Conservation (phyloP, 768 basidiomycete species). For the Pholiota molesta region DNA sequence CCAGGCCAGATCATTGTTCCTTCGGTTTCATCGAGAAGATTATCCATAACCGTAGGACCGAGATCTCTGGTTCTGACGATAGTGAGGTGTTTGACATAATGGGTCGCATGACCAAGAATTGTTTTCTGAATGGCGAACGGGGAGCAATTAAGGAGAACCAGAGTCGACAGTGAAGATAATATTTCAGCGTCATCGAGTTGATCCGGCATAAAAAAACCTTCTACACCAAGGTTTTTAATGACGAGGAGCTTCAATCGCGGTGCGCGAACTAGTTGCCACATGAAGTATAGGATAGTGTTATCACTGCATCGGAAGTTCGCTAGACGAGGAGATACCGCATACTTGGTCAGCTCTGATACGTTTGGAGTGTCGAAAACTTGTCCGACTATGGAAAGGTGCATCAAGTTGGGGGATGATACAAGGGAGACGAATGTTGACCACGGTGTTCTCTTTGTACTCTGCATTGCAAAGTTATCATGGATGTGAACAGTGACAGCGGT, state of each 20-base stretch:
- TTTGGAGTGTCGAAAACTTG: not conserved
- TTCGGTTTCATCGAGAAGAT: not conserved
- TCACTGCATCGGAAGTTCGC: slow-evolving; percentile 2
- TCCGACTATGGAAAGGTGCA: not conserved
- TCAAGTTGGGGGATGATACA: not conserved
- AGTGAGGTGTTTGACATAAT: not conserved
- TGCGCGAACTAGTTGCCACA: not conserved
- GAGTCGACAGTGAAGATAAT: not conserved
- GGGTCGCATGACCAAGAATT: not conserved
- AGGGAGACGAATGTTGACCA: not conserved
- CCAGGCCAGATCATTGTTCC: not conserved
- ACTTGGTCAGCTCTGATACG: not conserved
- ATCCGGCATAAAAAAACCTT: not conserved
- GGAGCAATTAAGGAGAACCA: not conserved
- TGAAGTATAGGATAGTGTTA: not conserved
- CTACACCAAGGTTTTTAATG: not conserved
- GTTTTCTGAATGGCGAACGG: not conserved
- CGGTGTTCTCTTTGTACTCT: not conserved
- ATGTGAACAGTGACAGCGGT: not conserved
- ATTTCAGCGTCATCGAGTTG: not conserved
- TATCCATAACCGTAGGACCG: not conserved
- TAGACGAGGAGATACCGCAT: not conserved
- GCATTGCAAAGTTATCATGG: not conserved
- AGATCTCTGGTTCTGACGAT: not conserved
- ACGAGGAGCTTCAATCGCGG: not conserved